A percentile compares a stretch with the other conserved stretches of the same genome.
These are phyloP conservation scores for Jatropha podagrica DNA, from an alignment of 441 rosid species.

Conservation along the genomic window DNA sequence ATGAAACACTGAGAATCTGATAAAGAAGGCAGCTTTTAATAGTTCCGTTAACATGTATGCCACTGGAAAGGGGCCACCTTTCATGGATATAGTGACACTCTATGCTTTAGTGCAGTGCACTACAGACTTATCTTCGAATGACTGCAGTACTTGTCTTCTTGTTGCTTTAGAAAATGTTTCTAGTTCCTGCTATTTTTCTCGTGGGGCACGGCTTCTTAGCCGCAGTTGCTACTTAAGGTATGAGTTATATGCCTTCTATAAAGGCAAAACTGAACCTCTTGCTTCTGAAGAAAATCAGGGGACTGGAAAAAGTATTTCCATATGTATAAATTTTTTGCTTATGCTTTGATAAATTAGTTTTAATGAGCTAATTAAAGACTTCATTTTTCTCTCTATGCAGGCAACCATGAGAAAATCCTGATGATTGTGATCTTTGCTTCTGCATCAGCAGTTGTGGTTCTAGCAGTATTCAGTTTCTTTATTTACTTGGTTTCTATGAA, in stretches of 20 bases:
- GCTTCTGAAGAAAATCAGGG: conserved; percentile 2
- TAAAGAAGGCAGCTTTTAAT: conserved; percentile 16
- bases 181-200: conserved; percentile 23
- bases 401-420: conserved; percentile 1
- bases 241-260: conserved; percentile 34
- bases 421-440: not conserved
- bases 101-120: conserved; percentile 36
- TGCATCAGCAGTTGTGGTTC: not conserved
- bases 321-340: not conserved
- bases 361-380: not conserved
- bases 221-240: conserved; percentile 44
- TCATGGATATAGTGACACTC: conserved; percentile 12
- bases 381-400: not conserved
- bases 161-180: conserved; percentile 26
- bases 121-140: conserved; percentile 24
- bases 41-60: conserved; percentile 16
- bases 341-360: not conserved
- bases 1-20: conserved; percentile 14
- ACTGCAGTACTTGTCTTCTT: conserved; percentile 31
- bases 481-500: not conserved
- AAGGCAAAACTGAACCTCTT: conserved; percentile 15
- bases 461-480: conserved; percentile 3
- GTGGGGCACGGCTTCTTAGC: conserved; percentile 35
- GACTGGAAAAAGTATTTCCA: conserved; percentile 10
- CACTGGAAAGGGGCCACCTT: not conserved